These are phyloP conservation scores for Puccinia triticina DNA, from an alignment of 1,284 basidiomycete species.

Conservation along the genomic window DNA sequence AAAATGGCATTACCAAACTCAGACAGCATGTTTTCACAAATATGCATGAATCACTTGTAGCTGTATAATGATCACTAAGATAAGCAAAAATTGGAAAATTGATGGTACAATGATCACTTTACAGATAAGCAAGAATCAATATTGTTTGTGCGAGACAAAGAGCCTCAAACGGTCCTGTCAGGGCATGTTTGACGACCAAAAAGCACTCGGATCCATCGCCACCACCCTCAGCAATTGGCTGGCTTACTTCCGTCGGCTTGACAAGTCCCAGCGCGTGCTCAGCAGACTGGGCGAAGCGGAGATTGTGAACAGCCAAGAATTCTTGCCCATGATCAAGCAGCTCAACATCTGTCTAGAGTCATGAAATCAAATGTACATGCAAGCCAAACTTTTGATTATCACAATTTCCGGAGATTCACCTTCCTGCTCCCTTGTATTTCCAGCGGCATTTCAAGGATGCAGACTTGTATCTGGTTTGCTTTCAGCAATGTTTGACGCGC, in stretches of 20 bases:
- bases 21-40: too few species aligned
- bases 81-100: too few species aligned
- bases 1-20: too few species aligned
- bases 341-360: conserved; percentile 89
- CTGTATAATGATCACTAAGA: too few species aligned
- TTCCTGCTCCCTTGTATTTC: conserved; percentile 50
- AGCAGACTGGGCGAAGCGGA: conserved; percentile 82
- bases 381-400: too few species aligned
- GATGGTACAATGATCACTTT: too few species aligned
- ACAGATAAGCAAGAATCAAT: too few species aligned
- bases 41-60: too few species aligned
- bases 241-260: conserved; percentile 88
- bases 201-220: conserved; percentile 74
- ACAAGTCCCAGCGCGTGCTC: conserved; percentile 82
- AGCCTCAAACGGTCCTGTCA: conserved; percentile 88
- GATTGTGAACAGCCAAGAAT: conserved; percentile 82
- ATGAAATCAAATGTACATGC: conserved; percentile 76
- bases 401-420: too few species aligned
- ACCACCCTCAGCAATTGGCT: conserved; percentile 75
- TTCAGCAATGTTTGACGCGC: conserved; percentile 92
- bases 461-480: conserved; percentile 82
- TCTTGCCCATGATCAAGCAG: conserved; percentile 88
- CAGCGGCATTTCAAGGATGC: conserved; percentile 86
- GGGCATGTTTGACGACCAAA: conserved; percentile 81
- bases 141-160: too few species aligned